Base-by-base conservation (phyloP, 2,329 filamentous ascomycete genomes). In the Fonsecaea multimorphosa region DNA sequence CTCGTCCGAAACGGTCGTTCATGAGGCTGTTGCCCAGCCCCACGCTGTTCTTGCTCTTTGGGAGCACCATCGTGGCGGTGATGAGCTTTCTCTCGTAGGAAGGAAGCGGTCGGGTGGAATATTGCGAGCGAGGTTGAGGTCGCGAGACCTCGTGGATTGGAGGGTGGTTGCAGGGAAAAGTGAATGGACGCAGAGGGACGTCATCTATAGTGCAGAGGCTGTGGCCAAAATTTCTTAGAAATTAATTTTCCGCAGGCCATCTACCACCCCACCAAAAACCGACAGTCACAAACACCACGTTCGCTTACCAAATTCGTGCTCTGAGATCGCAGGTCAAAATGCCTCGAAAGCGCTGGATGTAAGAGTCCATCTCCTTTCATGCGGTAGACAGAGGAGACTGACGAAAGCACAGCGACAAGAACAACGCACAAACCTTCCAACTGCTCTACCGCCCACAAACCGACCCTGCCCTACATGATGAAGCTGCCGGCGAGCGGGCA, bases 1-100 rank as follows among this genome's bases (percentile, higher is more conserved):
- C 91, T 81, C 95, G 96, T 76, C 93, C 92, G 79, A 98, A 97
- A 65, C 94, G 91, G 81, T 98, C 95, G 78, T 98, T 98, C 95
- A 99, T 99, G 77, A 99, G 87, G 81, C 91, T 89, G 82, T 97
- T 97, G 78, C 95, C 95, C 81, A 99, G 88, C 78, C 95, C 95
- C 74, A 97, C 92, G 74, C 89, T 86, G 80, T 93, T 96, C 80
- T 97, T 98, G 71, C 93, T 97, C 82, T 98, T 99, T 79, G 95
- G 88, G 74, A 91, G 81, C 74, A 89, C 87, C 89, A 91, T 91
- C 49, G 71, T 83, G 78, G 68, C 71, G 67, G 49, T 31, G 32
- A 34, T 16, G 51, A 24, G 22, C 34, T 12, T 40, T 36, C 2
- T 14, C 27, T 32, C 51, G 8, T n/a, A 27, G 2, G 3, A 19